Evolutionary conservation across 2,329 filamentous ascomycete species (phyloP), one percentile per base, ranked within the genome.

Genomic region (Biscogniauxia sp.): DNA sequence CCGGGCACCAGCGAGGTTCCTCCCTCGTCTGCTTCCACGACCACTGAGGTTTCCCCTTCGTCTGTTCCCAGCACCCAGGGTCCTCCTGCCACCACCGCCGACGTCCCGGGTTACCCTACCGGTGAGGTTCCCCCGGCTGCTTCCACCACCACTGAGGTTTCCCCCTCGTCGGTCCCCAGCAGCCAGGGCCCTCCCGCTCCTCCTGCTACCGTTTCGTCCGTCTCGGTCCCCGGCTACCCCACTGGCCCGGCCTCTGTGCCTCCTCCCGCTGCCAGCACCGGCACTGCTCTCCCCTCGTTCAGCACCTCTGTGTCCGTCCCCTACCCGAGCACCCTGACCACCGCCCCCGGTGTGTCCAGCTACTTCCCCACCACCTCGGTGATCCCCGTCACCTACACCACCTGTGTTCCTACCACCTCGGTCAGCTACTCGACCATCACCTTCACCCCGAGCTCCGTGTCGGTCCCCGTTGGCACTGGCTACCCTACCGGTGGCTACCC

Each of bases 351-450:
- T 6, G 15, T 45, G 37, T 13, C 37, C 37, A 45, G 37, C 37
- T 17, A 5, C 37, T 45, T 45, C 37, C 37, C 37, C 77, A 80
- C 80, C 71, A 84, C 82, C 77, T 67, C 69, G 8, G 60, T 70
- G 62, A 61, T 71, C 64, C 65, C 70, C 49, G 56, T 70, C 57
- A 72, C 69, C 65, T 70, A 68, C 78, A 82, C 81, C 73, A 85
- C 83, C 77, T 70, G 68, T 51, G 66, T 70, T 26, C 67, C 70
- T 41, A 70, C 67, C 63, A 66, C 63, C 59, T 57, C 55, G 50
- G 68, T 71, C 66, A 70, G 67, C 67, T 68, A 70, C 68, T 70
- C 69, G 26, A 71, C 68, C 56, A 58, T 64, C 56, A 66, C 62
- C 20, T 37, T 61, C 57, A 63, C 55, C 20, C 61, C 55, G 54